These are phyloP conservation scores for Galeopsis tetrahit DNA, from an alignment of 257 asterid genomes.

Conservation along the genomic window DNA sequence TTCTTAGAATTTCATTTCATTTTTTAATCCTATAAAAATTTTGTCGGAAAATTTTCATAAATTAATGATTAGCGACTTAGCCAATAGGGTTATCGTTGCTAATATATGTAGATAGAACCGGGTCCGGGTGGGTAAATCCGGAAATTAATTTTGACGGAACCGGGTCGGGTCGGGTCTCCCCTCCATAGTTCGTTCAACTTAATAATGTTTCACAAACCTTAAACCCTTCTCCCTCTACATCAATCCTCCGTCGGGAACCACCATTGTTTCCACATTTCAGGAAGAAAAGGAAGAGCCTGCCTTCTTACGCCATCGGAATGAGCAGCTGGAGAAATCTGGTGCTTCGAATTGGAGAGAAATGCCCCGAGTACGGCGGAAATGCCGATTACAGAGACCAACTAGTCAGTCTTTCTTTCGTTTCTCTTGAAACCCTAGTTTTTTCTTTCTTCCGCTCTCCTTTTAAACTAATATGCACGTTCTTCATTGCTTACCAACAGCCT, in stretches of 20 bases:
- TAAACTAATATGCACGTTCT: background rate
- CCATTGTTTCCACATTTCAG: background rate
- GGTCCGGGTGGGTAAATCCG: background rate
- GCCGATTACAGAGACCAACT: constrained; percentile 86
- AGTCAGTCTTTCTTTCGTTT: constrained; percentile 46
- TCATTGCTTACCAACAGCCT: background rate
- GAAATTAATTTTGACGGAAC: background rate
- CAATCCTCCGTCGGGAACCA: constrained; percentile 29
- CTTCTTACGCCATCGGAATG: constrained; percentile 51
- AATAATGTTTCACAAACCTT: constrained; percentile 23
- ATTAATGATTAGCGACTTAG: too few species aligned
- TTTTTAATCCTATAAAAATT: too few species aligned
- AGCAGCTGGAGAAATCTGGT: constrained; percentile 79
- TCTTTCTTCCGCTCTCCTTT: background rate
- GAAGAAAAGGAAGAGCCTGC: background rate
- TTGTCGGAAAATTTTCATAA: too few species aligned
- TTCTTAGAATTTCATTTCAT: too few species aligned
- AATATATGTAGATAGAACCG: too few species aligned
- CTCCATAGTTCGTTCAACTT: background rate
- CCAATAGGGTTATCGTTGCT: too few species aligned
- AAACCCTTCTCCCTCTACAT: constrained; percentile 37
- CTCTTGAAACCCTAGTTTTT: constrained; percentile 45
- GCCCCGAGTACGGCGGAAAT: constrained; percentile 85
- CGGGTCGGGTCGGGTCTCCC: background rate
- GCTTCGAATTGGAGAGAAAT: constrained; percentile 92